Evolutionary conservation across 768 basidiomycete species (phyloP).

Genomic region (Hemileccinum impolitum): DNA sequence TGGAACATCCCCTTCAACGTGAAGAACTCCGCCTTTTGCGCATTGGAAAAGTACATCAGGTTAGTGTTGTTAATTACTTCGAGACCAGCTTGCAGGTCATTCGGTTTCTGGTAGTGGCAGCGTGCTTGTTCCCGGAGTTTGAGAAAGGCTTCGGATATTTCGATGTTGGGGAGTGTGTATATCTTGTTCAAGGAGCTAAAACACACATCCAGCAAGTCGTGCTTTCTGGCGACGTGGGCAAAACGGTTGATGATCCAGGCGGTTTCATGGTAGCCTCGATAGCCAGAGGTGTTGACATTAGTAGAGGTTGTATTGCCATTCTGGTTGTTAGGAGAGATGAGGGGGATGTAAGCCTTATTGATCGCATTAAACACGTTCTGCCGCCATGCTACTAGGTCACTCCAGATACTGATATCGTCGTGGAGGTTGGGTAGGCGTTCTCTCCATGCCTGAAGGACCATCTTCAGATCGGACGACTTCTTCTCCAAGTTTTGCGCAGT

Average conservation of each 20-base stretch:
- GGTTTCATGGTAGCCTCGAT: constrained; percentile 96
- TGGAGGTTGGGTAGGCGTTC: constrained; percentile 93
- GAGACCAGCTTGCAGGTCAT: constrained; percentile 88
- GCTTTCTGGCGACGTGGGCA: constrained; percentile 96
- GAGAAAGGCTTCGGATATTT: constrained; percentile 98
- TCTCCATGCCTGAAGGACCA: constrained; percentile 95
- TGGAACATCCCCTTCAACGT: constrained; percentile 99
- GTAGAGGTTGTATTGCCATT: constrained; percentile 46
- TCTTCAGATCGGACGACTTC: constrained; percentile 92
- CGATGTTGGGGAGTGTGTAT: constrained; percentile 98
- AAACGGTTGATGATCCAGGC: constrained; percentile 99
- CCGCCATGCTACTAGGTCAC: constrained; percentile 97
- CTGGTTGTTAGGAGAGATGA: constrained; percentile 63
- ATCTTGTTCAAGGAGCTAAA: constrained; percentile 94
- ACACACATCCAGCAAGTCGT: constrained; percentile 94
- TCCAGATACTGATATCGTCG: constrained; percentile 99
- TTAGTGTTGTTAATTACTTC: constrained; percentile 99
- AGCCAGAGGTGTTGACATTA: constrained; percentile 81
- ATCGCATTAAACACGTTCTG: constrained; percentile 98
- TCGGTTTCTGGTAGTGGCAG: constrained; percentile 94
- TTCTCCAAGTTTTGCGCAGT: constrained; percentile 88
- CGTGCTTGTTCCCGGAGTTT: constrained; percentile 98
- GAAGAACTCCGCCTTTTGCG: constrained; percentile 98
- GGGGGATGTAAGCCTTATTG: constrained; percentile 92
- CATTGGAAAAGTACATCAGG: constrained; percentile 91